Percentiles rank a stretch among this genome's conserved stretches.
Evolutionary conservation across 257 asterid species (phyloP).

Genomic region (Asclepias syriaca): DNA sequence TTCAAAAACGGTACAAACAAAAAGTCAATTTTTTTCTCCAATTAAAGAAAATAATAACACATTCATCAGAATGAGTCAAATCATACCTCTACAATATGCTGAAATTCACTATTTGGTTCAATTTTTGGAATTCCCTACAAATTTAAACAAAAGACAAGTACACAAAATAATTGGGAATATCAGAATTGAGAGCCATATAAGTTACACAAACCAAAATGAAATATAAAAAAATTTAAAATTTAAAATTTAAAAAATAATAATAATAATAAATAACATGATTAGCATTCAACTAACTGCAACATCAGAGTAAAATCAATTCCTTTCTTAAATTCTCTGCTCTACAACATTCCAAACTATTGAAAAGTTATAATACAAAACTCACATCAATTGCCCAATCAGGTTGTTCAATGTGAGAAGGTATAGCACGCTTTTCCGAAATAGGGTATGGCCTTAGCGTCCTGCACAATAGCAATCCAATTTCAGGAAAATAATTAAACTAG

Average conservation of each 20-base stretch:
- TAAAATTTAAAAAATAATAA: no score
- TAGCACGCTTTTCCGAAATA: slow-evolving; percentile 56
- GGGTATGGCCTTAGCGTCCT: slow-evolving; percentile 80
- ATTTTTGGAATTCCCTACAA: slow-evolving; percentile 83
- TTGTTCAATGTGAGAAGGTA: slow-evolving; percentile 72
- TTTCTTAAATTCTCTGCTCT: not conserved
- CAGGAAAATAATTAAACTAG: slow-evolving; percentile 1
- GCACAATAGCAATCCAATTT: slow-evolving; percentile 9
- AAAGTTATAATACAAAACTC: slow-evolving; percentile 28
- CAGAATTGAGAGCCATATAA: no score
- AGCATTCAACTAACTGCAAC: not conserved
- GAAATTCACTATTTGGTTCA: slow-evolving; percentile 91
- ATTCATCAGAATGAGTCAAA: slow-evolving; percentile 11
- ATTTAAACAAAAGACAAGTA: not conserved
- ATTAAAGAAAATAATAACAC: not conserved
- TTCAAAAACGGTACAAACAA: slow-evolving; percentile 32
- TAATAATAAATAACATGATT: not conserved
- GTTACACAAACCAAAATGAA: not conserved
- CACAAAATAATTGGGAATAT: not conserved
- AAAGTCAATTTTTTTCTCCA: slow-evolving; percentile 15
- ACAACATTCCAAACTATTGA: not conserved
- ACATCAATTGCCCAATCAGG: slow-evolving; percentile 99
- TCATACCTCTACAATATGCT: slow-evolving; percentile 85
- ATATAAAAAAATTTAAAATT: not conserved
- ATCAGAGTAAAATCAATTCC: not conserved